Base-by-base conservation (phyloP, 352 stramenopile genomes). In the Phytophthora cajani region DNA sequence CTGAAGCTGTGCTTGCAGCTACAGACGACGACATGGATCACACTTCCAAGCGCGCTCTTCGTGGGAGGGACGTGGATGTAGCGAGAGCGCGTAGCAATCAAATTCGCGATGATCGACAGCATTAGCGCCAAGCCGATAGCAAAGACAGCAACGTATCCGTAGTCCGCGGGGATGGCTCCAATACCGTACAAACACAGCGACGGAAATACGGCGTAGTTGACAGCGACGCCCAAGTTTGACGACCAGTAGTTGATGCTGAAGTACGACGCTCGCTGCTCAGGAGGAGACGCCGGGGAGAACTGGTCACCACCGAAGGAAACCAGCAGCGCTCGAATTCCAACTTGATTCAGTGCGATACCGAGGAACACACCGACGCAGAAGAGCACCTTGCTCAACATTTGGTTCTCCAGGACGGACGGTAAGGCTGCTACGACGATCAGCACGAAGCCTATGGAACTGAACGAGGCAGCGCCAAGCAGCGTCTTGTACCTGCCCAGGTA, bases 131-230 rank as follows among this genome's bases (percentile, higher is more conserved):
- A 74, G n/a, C 72, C 83, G 53, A 90, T 87, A 23, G 83, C n/a
- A 67, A 79, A 95, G 5, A 85, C 86, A 17, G 85, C 76, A 49
- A 92, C 5, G 80, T 69, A 62, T 40, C 53, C 62, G 19, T 69
- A 69, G 27, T 58, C 62, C 11, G 55, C 53, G 17, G 62, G 72
- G 32, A 93, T 93, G 6, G 79, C 64, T 2, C 74, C 78, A 17
- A 81, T 74, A n/a, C 88, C 88, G 53, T 95, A 80, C 44, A 94
- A 73, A 58, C 72, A 91, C 16, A 97, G 65, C 27, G 79, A 83
- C n/a, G 85, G 84, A 38, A 95, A 81, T 42, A 92, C 79, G 8
- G 74, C 87, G 74, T 93, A 97, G 59, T 79, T 86, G 52, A 95
- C 77, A 16, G 76, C 59, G 10, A 86, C 78, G 30, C 88, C 88